Conservation (phyloP, 2,329 filamentous ascomycete genomes). For the Bipolaris oryzae region DNA sequence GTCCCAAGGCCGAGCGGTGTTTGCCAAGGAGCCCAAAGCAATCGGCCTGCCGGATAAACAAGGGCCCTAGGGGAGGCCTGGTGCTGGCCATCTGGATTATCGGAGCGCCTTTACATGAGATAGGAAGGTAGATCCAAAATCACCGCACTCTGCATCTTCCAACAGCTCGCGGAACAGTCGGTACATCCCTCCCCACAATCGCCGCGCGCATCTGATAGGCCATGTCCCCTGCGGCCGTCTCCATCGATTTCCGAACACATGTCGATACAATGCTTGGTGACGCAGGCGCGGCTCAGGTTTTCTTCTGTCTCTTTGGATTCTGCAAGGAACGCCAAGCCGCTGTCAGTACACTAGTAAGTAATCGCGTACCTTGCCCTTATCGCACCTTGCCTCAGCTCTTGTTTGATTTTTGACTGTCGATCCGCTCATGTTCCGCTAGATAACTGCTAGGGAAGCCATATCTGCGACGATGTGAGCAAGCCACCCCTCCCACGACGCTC, state of each 20-base stretch:
- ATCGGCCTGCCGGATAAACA: slow-evolving; percentile 41
- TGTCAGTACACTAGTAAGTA: background rate
- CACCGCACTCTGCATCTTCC: background rate
- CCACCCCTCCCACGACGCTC: background rate
- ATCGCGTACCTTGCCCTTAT: background rate
- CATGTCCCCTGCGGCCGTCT: background rate
- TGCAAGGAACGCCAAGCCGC: background rate
- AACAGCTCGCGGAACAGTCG: background rate
- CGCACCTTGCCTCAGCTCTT: background rate
- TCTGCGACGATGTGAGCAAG: background rate
- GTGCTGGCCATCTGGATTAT: slow-evolving; percentile 19
- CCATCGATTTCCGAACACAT: background rate
- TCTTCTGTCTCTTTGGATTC: background rate
- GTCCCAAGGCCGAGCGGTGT: slow-evolving; percentile 33
- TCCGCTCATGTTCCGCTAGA: background rate
- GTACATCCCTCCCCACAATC: background rate
- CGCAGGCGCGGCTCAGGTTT: too few relatives aligned
- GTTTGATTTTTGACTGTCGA: background rate
- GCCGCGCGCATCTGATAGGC: too few relatives aligned
- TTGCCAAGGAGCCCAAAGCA: slow-evolving; percentile 41
- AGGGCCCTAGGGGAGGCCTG: slow-evolving; percentile 25
- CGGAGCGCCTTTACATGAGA: slow-evolving; percentile 23
- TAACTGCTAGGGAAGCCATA: background rate
- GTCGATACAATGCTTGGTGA: background rate
- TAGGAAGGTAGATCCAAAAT: slow-evolving; percentile 28